phyloP scores from a whole-genome alignment of 371 early-diverging fungal genomes.

The Blakeslea trispora region DNA sequence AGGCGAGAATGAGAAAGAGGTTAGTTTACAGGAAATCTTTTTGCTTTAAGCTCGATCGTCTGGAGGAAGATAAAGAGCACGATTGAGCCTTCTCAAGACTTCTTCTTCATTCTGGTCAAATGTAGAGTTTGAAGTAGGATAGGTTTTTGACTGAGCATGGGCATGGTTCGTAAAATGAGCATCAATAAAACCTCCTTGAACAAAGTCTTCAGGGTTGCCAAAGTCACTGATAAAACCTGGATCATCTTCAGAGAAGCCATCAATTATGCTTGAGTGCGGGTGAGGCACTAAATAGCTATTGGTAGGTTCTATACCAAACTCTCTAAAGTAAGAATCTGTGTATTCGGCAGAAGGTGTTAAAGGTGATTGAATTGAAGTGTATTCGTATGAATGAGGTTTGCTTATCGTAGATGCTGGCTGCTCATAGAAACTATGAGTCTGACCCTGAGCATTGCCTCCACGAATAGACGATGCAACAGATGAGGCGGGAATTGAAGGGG shows the following conservation, averaged over 20 bases:
- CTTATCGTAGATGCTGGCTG: neutral
- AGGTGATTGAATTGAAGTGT: conserved; percentile 1
- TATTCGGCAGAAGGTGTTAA: conserved; percentile 8
- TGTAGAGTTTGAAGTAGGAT: conserved; percentile 1
- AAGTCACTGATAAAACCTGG: conserved; percentile 43
- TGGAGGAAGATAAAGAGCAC: conserved; percentile 17
- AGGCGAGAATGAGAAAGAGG: too few relatives aligned
- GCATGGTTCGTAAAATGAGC: neutral
- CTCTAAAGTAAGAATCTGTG: conserved; percentile 5
- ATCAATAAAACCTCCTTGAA: conserved; percentile 7
- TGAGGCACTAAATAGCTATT: neutral
- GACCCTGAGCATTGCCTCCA: neutral
- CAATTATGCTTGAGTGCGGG: neutral
- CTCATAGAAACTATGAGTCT: neutral
- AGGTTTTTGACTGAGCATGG: conserved; percentile 2
- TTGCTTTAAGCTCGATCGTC: conserved; percentile 18
- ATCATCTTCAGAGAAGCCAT: conserved; percentile 18
- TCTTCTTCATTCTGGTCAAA: conserved; percentile 17
- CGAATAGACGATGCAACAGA: too few relatives aligned
- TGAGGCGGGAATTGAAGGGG: too few relatives aligned
- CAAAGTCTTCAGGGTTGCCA: conserved; percentile 27
- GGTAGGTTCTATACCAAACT: neutral
- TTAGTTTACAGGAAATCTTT: too few relatives aligned
- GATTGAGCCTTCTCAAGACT: conserved; percentile 1
- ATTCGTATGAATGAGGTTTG: conserved; percentile 8